These are phyloP conservation scores for Apiotrichum montevideense DNA, from an alignment of 1,284 basidiomycete species.

Conservation along the genomic window DNA sequence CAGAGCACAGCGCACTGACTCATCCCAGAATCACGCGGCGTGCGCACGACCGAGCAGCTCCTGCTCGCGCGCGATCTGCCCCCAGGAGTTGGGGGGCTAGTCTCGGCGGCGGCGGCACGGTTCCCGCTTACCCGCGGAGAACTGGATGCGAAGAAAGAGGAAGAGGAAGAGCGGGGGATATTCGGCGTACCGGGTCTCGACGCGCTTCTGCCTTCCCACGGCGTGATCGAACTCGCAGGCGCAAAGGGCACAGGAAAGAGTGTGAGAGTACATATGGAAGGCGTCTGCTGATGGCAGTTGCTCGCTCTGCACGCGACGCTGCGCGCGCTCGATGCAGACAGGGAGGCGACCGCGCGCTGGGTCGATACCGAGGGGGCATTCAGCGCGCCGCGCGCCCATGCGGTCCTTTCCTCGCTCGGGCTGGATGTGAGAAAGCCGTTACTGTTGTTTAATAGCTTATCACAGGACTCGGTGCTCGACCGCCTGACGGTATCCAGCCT, in stretches of 20 bases:
- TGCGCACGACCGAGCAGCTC: slow-evolving; percentile 40
- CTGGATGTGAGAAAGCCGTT: slow-evolving; percentile 24
- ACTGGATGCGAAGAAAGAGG: no score
- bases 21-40: slow-evolving; percentile 11
- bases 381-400: slow-evolving; percentile 28
- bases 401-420: slow-evolving; percentile 18
- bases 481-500: slow-evolving; percentile 30
- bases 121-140: no score
- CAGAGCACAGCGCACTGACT: background rate
- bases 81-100: no score
- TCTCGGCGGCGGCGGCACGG: no score
- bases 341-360: slow-evolving; percentile 31
- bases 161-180: background rate
- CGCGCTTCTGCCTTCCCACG: background rate
- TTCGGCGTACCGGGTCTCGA: slow-evolving; percentile 22
- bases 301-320: slow-evolving; percentile 38
- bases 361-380: slow-evolving; percentile 43
- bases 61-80: background rate
- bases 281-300: slow-evolving; percentile 20
- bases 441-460: slow-evolving; percentile 23
- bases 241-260: slow-evolving; percentile 25
- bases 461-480: slow-evolving; percentile 19
- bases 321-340: slow-evolving; percentile 20
- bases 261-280: slow-evolving; percentile 23
- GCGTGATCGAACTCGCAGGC: no score